Evolutionary conservation across 176 grass and related monocot genomes (phyloP).

Genomic region (Aegilops tauschii): DNA sequence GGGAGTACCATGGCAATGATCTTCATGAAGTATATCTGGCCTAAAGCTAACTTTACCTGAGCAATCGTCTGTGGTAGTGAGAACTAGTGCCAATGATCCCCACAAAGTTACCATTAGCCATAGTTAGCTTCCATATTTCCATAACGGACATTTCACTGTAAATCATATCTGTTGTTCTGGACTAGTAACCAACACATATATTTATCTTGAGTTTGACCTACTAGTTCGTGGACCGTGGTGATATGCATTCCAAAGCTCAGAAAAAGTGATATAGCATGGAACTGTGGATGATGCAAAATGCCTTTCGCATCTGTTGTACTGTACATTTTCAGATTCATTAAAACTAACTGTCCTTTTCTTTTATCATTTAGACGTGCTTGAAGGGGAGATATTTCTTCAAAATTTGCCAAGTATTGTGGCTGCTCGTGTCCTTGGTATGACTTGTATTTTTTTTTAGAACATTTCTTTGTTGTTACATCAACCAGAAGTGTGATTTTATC

Average conservation of each 20-base stretch:
- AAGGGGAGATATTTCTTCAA: constrained; percentile 99
- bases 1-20: background rate
- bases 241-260: background rate
- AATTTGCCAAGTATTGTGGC: constrained; percentile 91
- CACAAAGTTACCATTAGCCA: background rate
- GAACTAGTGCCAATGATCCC: background rate
- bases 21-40: background rate
- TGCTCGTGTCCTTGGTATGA: constrained; percentile 82
- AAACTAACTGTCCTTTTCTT: constrained; percentile 28
- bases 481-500: background rate
- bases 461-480: background rate
- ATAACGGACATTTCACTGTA: background rate
- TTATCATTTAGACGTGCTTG: constrained; percentile 72
- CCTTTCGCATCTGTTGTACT: background rate
- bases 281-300: background rate
- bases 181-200: background rate
- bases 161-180: background rate
- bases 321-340: background rate
- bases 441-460: background rate
- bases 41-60: background rate
- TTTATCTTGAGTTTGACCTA: background rate
- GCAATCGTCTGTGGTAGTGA: background rate
- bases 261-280: background rate
- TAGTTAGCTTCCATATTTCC: background rate
- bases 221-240: background rate